These are phyloP conservation scores for Didymella segeticola DNA, from an alignment of 2,329 filamentous ascomycete genomes.

Conservation along the genomic window DNA sequence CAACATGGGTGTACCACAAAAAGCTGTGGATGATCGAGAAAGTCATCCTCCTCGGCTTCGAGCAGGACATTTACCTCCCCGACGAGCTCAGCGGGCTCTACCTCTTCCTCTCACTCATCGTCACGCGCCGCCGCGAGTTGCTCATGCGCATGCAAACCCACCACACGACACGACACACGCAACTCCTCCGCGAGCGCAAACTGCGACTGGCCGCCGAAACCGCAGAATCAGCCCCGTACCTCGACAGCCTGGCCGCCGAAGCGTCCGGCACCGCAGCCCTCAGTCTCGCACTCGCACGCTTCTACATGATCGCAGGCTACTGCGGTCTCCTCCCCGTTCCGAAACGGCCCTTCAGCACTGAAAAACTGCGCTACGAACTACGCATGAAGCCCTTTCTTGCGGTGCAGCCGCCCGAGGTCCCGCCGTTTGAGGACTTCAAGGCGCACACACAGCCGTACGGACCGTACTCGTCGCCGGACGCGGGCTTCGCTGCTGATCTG, in stretches of 20 bases:
- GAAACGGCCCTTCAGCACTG: slow-evolving; percentile 70
- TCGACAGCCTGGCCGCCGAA: slow-evolving; percentile 37
- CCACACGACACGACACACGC: slow-evolving; percentile 9
- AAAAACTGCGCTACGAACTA: slow-evolving; percentile 76
- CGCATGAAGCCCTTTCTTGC: slow-evolving; percentile 84
- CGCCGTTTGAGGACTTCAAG: slow-evolving; percentile 68
- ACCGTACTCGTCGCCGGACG: slow-evolving; percentile 21
- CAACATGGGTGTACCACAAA: slow-evolving; percentile 88
- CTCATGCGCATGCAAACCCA: slow-evolving; percentile 29
- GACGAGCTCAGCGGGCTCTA: slow-evolving; percentile 91
- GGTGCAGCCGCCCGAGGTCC: slow-evolving; percentile 72
- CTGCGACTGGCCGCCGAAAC: slow-evolving; percentile 20
- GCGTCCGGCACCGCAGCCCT: slow-evolving; percentile 37
- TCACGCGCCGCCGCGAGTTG: slow-evolving; percentile 29
- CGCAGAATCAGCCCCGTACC: slow-evolving; percentile 19
- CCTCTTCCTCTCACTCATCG: slow-evolving; percentile 59
- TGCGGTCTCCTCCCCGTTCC: slow-evolving; percentile 59
- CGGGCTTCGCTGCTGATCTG: slow-evolving; percentile 14
- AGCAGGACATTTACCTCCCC: slow-evolving; percentile 85
- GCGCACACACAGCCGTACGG: slow-evolving; percentile 42
- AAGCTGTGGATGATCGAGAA: slow-evolving; percentile 89
- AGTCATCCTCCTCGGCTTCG: slow-evolving; percentile 90
- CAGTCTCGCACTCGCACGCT: slow-evolving; percentile 47
- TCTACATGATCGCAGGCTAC: slow-evolving; percentile 72
- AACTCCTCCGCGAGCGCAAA: slow-evolving; percentile 1